phyloP scores from a whole-genome alignment of 2,329 filamentous ascomycete species.

The Fusarium sp. region DNA sequence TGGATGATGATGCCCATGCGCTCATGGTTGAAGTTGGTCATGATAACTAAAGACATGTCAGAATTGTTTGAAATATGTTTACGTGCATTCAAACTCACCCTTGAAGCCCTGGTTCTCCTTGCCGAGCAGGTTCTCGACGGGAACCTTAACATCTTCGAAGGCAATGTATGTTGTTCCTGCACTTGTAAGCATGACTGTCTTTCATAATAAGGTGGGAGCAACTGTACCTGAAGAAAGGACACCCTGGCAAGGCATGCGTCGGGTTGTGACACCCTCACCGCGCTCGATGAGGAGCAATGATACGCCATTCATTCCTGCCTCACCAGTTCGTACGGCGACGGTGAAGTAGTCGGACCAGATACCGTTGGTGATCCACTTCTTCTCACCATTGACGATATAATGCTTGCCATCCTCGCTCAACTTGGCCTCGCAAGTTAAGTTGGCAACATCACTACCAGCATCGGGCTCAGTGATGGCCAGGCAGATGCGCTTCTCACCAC shows the following conservation, averaged over 20 bases:
- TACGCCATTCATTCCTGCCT: conserved; percentile 91
- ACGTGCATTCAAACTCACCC: conserved; percentile 73
- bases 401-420: conserved; percentile 96
- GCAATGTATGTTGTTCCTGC: conserved; percentile 97
- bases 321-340: conserved; percentile 91
- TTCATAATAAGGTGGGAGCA: background rate
- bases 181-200: background rate
- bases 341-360: conserved; percentile 99
- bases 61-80: conserved; percentile 85
- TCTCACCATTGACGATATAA: conserved; percentile 99
- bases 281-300: conserved; percentile 94
- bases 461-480: conserved; percentile 97
- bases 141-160: conserved; percentile 99
- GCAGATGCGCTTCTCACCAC: conserved; percentile 97
- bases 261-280: conserved; percentile 87
- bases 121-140: conserved; percentile 97
- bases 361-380: conserved; percentile 99
- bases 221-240: conserved; percentile 77
- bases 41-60: conserved; percentile 76
- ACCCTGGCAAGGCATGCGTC: conserved; percentile 98
- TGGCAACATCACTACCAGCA: conserved; percentile 94
- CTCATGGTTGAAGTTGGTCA: conserved; percentile 99
- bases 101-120: conserved; percentile 99
- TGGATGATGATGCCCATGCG: conserved; percentile 99
- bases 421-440: conserved; percentile 95